Evolutionary conservation across 345 rosid species (phyloP).

Genomic region (Adansonia digitata): DNA sequence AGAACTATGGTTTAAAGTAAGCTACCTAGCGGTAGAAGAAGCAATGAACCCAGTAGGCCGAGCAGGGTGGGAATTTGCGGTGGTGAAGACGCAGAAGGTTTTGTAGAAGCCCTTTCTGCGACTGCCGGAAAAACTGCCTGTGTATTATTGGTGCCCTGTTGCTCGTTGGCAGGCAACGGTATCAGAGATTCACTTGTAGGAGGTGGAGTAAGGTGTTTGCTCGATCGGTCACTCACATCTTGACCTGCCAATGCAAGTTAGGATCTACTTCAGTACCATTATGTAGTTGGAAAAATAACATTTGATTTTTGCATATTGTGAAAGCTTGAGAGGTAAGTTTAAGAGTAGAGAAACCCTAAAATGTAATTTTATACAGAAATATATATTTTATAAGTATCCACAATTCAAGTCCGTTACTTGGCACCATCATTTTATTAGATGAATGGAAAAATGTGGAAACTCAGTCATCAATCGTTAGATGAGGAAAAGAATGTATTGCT

Average conservation of each 20-base stretch:
- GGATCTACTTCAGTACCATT: neutral
- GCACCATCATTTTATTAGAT: too few species aligned
- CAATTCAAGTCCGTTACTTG: too few species aligned
- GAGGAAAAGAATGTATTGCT: neutral
- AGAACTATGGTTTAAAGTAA: neutral
- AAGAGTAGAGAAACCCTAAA: neutral
- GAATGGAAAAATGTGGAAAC: neutral
- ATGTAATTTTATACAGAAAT: neutral
- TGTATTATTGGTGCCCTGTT: conserved; percentile 19
- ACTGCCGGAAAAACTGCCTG: conserved; percentile 23
- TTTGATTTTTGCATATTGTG: neutral
- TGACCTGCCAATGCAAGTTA: conserved; percentile 23
- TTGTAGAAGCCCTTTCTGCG: conserved; percentile 18
- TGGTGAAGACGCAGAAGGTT: conserved; percentile 12
- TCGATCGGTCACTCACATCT: conserved; percentile 14
- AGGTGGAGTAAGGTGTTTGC: conserved; percentile 14
- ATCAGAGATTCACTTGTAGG: conserved; percentile 14
- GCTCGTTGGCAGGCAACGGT: conserved; percentile 32
- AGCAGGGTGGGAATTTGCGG: conserved; percentile 10
- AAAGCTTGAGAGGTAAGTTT: neutral
- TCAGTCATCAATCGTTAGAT: neutral
- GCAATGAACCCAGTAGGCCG: neutral
- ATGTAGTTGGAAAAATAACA: too few species aligned
- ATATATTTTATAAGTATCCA: neutral
- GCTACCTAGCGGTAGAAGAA: neutral